phyloP scores from a whole-genome alignment of 2,329 filamentous ascomycete species.

The Aspergillus alliaceus region DNA sequence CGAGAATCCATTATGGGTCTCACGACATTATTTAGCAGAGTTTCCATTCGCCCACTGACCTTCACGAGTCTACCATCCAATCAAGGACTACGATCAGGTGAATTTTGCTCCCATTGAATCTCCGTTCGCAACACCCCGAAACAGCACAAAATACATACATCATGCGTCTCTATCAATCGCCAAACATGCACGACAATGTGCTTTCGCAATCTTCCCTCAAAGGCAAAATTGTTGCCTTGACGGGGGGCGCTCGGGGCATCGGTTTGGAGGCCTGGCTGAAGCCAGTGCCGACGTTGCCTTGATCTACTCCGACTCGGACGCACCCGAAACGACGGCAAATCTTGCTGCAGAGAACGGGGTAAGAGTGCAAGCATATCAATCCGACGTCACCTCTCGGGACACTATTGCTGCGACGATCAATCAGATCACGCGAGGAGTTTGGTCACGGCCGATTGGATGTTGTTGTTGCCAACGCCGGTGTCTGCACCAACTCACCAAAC shows the following conservation, averaged over 20 bases:
- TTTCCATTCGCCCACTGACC: too few relatives aligned
- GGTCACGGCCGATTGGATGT: constrained; percentile 22
- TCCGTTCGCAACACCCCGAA: too few relatives aligned
- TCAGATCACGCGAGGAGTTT: constrained; percentile 23
- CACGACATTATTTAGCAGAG: too few relatives aligned
- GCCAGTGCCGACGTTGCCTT: constrained; percentile 1
- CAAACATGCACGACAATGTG: constrained; percentile 11
- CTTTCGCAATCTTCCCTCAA: constrained; percentile 19
- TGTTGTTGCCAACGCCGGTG: constrained; percentile 32
- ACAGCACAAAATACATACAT: too few relatives aligned
- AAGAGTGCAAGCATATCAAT: neutral
- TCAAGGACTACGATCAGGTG: too few relatives aligned
- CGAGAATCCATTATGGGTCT: too few relatives aligned
- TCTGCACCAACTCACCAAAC: constrained; percentile 21
- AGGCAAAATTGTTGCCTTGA: constrained; percentile 23
- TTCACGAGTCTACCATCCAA: too few relatives aligned
- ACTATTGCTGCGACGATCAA: constrained; percentile 4
- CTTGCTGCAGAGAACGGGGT: neutral
- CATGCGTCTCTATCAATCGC: constrained; percentile 18
- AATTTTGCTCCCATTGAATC: too few relatives aligned
- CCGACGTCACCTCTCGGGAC: neutral
- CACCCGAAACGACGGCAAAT: neutral
- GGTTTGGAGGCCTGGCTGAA: constrained; percentile 16
- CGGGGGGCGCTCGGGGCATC: constrained; percentile 21
- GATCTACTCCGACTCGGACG: neutral